Evolutionary conservation across 495 filamentous ascomycete genomes (phyloP).

Genomic region (Penicillium steckii): DNA sequence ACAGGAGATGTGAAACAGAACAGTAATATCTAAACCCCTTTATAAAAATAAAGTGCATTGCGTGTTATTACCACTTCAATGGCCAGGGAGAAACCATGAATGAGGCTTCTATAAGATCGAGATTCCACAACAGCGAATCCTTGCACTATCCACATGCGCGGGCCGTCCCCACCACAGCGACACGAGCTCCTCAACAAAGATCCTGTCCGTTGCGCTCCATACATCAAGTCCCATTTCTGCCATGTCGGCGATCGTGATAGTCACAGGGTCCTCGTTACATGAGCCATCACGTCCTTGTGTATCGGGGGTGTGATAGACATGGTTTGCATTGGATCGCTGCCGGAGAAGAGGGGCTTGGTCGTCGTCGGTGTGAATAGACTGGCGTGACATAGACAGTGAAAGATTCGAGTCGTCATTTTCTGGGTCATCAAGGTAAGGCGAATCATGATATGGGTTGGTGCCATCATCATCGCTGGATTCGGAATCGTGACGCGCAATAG

Average conservation of each 20-base stretch:
- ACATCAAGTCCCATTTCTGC: conserved; percentile 79
- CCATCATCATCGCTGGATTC: conserved; percentile 30
- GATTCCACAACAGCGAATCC: conserved; percentile 79
- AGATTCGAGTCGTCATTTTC: conserved; percentile 18
- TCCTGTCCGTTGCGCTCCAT: conserved; percentile 76
- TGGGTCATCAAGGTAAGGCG: conserved; percentile 15
- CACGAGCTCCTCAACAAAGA: conserved; percentile 68
- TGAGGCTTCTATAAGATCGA: conserved; percentile 59
- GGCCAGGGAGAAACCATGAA: too few species aligned
- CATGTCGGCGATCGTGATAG: conserved; percentile 68
- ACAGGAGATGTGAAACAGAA: too few species aligned
- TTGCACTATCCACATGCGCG: conserved; percentile 67
- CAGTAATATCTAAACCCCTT: too few species aligned
- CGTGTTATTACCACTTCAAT: too few species aligned
- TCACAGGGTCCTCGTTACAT: conserved; percentile 38
- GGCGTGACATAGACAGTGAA: conserved; percentile 26
- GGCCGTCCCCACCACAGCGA: conserved; percentile 68
- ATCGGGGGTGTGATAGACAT: not conserved
- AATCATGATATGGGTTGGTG: conserved; percentile 7
- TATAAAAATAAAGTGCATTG: too few species aligned
- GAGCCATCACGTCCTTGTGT: not conserved
- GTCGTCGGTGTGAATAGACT: conserved; percentile 31
- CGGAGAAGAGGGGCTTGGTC: conserved; percentile 27
- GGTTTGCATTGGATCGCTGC: conserved; percentile 14
- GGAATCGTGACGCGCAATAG: conserved; percentile 53